These are phyloP conservation scores for Boletus patriciae DNA, from an alignment of 768 basidiomycete genomes.

Conservation along the genomic window DNA sequence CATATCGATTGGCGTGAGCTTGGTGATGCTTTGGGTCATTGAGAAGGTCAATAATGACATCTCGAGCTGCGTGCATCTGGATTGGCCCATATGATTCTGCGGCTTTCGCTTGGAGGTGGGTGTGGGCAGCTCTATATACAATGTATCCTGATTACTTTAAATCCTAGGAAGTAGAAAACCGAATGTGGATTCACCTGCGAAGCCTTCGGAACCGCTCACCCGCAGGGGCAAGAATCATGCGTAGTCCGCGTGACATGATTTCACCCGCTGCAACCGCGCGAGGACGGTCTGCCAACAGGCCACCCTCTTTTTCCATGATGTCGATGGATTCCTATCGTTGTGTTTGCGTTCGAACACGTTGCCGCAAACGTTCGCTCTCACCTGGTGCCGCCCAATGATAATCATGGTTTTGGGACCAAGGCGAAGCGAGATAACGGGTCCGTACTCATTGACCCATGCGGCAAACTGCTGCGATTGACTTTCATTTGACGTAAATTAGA, in stretches of 20 bases:
- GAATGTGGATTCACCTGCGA: conserved; percentile 42
- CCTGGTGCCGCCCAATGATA: conserved; percentile 40
- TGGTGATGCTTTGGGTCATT: conserved; percentile 45
- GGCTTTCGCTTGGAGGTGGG: conserved; percentile 56
- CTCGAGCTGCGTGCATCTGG: conserved; percentile 39
- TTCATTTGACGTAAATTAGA: background rate
- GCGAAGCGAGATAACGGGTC: conserved; percentile 57
- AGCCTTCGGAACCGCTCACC: conserved; percentile 63
- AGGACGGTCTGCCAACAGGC: conserved; percentile 54
- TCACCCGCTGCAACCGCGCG: conserved; percentile 58
- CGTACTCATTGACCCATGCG: conserved; percentile 60
- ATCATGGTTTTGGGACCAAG: conserved; percentile 42
- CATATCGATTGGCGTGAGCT: conserved; percentile 50
- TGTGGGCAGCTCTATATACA: conserved; percentile 50
- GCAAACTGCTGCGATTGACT: conserved; percentile 47
- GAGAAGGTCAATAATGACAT: conserved; percentile 34
- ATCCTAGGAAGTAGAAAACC: background rate
- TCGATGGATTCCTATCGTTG: conserved; percentile 54
- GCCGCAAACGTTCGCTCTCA: conserved; percentile 1
- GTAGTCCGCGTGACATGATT: conserved; percentile 57
- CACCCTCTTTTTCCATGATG: conserved; percentile 68
- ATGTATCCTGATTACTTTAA: background rate
- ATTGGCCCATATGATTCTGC: conserved; percentile 49
- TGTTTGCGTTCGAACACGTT: background rate
- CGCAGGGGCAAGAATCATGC: conserved; percentile 53